Conservation (phyloP, 2,329 filamentous ascomycete genomes). For the Immersiporthe knoxdaviesiana region DNA sequence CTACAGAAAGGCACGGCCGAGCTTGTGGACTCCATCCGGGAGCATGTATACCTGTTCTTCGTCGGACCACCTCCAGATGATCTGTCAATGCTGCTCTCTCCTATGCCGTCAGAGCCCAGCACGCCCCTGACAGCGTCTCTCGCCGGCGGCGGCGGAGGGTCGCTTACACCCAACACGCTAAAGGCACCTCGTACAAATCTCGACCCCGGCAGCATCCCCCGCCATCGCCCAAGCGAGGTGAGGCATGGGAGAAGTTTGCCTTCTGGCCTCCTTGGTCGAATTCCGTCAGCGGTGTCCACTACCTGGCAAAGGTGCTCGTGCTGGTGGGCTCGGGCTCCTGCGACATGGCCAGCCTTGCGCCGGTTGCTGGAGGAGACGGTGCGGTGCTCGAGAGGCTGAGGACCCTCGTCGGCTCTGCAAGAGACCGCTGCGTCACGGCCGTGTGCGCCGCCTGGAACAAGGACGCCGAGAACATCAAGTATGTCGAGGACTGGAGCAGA, state of each 20-base stretch:
- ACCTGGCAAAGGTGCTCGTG: conserved; percentile 78
- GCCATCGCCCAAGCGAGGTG: conserved; percentile 76
- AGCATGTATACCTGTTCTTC: conserved; percentile 81
- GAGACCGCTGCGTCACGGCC: conserved; percentile 84
- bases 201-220: conserved; percentile 77
- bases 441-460: conserved; percentile 90
- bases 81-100: conserved; percentile 83
- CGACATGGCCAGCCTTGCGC: conserved; percentile 77
- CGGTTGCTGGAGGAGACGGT: conserved; percentile 59
- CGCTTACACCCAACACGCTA: conserved; percentile 57
- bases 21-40: conserved; percentile 80
- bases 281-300: conserved; percentile 88
- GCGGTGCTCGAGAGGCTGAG: conserved; percentile 73
- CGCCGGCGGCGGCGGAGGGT: conserved; percentile 36
- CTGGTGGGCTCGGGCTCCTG: conserved; percentile 85
- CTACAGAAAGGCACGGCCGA: conserved; percentile 80
- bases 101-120: conserved; percentile 69
- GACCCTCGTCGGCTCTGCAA: conserved; percentile 72
- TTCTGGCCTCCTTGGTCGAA: conserved; percentile 97
- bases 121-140: conserved; percentile 62
- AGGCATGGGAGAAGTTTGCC: conserved; percentile 89
- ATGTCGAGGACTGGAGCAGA: conserved; percentile 91
- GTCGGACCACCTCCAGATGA: conserved; percentile 88
- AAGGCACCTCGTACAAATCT: conserved; percentile 79
- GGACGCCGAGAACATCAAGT: conserved; percentile 90